Evolutionary conservation across 352 stramenopile species (phyloP).

Genomic region (Globisporangium sylvaticum): DNA sequence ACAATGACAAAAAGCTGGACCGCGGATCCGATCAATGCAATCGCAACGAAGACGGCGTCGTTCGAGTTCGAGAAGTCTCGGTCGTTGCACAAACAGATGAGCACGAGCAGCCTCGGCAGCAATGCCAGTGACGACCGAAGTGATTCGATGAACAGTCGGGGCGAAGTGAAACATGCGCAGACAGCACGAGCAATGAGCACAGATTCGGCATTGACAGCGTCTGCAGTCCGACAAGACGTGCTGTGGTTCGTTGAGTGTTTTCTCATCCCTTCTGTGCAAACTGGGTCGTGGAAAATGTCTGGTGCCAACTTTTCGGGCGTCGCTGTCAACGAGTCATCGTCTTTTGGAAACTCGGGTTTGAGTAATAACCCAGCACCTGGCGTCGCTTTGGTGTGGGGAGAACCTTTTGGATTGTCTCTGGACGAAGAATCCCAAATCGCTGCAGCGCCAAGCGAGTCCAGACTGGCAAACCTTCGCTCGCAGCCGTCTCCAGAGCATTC

Average conservation of each 20-base stretch:
- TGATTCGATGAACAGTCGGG: slow-evolving; percentile 7
- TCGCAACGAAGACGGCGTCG: slow-evolving; percentile 23
- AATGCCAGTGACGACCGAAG: slow-evolving; percentile 13
- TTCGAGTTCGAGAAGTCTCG: slow-evolving; percentile 15
- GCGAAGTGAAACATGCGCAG: slow-evolving; percentile 8
- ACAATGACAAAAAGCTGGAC: slow-evolving; percentile 32
- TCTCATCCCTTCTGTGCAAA: slow-evolving; percentile 34
- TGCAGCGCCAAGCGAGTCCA: slow-evolving; percentile 14
- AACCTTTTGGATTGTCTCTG: slow-evolving; percentile 52
- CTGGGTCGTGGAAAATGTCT: slow-evolving; percentile 32
- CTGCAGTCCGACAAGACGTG: slow-evolving; percentile 15
- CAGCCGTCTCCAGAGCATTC: not conserved
- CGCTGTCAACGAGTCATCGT: not conserved
- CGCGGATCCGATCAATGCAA: slow-evolving; percentile 29
- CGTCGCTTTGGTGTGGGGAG: slow-evolving; percentile 56
- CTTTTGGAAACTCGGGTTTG: not conserved
- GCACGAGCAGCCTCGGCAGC: slow-evolving; percentile 14
- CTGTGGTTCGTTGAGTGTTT: slow-evolving; percentile 57
- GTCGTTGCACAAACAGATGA: slow-evolving; percentile 1
- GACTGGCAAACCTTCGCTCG: slow-evolving; percentile 14
- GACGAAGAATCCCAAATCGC: slow-evolving; percentile 51
- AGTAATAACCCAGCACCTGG: slow-evolving; percentile 29
- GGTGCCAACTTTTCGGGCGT: slow-evolving; percentile 19
- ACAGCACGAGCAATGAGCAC: slow-evolving; percentile 13
- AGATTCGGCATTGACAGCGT: slow-evolving; percentile 10